Evolutionary conservation across 148 eudicot species (phyloP), one percentile per base, ranked within the genome.

Genomic region (Cornus florida): DNA sequence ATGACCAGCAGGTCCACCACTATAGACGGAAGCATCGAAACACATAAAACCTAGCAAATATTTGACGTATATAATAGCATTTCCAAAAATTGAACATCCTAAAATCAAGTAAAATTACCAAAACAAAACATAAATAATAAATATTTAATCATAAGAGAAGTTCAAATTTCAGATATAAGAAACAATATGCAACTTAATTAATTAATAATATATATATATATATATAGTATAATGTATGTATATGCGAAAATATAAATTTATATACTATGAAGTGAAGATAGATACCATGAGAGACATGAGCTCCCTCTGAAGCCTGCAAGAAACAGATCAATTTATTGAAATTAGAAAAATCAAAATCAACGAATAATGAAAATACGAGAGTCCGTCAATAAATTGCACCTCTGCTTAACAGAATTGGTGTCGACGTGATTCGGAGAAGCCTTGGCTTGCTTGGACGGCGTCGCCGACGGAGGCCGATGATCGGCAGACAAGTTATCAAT

Each of bases 211-310:
- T 17, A 28, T 53, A 66, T 11, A 53, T 13, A 57, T 28, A 28
- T 28, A 28, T 28, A 28, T 28, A n/a, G n/a, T n/a, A n/a, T n/a
- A n/a, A n/a, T n/a, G n/a, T n/a, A n/a, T n/a, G n/a, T n/a, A n/a
- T n/a, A 35, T 7, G 69, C 56, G 4, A 17, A 23, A 28, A 16
- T 11, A 38, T 53, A 19, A 6, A 33, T 41, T 64, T 6, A 65
- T 1, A 8, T 9, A 41, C 38, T 50, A 56, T 28, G 74, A 53
- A 17, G 19, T 11, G 10, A 35, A 7, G 35, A 4, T 1, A 73
- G 70, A 57, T 80, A 84, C 86, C 86, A 84, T 84, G 53, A 84
- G 86, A 67, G 86, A 77, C 86, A 84, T 84, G 16, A 84, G 86
- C 70, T 84, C 86, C 73, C 80, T 84, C 72, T 84, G 86, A 57